Conservation (phyloP, 2,329 filamentous ascomycete genomes). For the Arthrobotrys musiformis region DNA sequence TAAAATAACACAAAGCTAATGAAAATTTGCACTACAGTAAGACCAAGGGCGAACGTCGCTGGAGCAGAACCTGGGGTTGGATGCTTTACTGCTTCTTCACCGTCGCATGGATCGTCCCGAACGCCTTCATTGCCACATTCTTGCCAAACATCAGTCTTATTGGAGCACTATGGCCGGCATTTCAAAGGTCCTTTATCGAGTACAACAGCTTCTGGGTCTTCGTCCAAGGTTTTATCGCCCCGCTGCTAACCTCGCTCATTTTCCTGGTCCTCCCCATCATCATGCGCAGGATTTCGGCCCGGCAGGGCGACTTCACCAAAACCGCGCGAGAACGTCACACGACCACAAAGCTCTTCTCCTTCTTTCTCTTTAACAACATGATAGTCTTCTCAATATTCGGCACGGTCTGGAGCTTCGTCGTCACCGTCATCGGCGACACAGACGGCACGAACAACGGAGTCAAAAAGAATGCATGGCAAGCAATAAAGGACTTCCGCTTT, state of each 20-base stretch:
- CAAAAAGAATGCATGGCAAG: slow-evolving; percentile 69
- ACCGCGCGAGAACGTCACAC: slow-evolving; percentile 92
- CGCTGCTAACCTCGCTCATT: slow-evolving; percentile 84
- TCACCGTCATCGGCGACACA: slow-evolving; percentile 72
- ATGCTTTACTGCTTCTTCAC: slow-evolving; percentile 86
- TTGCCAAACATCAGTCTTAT: slow-evolving; percentile 77
- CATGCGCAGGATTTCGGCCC: slow-evolving; percentile 80
- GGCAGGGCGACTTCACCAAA: slow-evolving; percentile 80
- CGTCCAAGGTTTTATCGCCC: slow-evolving; percentile 90
- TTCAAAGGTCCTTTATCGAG: slow-evolving; percentile 72
- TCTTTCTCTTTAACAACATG: slow-evolving; percentile 98
- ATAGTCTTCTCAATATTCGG: slow-evolving; percentile 94
- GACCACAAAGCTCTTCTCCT: slow-evolving; percentile 86
- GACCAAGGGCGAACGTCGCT: slow-evolving; percentile 73
- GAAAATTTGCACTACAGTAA: slow-evolving; percentile 64
- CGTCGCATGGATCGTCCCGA: slow-evolving; percentile 86
- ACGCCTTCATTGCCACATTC: slow-evolving; percentile 94
- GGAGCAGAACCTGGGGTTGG: slow-evolving; percentile 80
- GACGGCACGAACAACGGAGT: slow-evolving; percentile 63
- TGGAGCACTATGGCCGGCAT: slow-evolving; percentile 75
- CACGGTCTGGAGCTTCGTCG: slow-evolving; percentile 78
- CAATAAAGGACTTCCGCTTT: slow-evolving; percentile 73
- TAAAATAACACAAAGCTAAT: slow-evolving; percentile 5
- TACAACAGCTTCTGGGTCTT: slow-evolving; percentile 81
- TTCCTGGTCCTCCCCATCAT: slow-evolving; percentile 90